A percentile compares a stretch with the other conserved stretches of the same genome.
These are phyloP conservation scores for Avicennia marina DNA, from an alignment of 257 asterid species.

Conservation along the genomic window DNA sequence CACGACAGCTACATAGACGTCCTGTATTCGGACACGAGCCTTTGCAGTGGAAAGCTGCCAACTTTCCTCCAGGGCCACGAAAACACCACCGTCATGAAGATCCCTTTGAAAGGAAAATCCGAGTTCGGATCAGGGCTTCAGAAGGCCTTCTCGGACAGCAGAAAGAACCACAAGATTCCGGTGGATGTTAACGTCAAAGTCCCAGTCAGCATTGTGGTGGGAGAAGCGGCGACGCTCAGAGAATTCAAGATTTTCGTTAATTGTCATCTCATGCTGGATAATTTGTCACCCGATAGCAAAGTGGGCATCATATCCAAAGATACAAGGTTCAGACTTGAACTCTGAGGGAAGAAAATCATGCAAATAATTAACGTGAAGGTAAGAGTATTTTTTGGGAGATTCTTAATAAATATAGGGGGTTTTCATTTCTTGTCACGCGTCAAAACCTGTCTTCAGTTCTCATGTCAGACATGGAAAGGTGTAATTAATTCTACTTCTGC, in stretches of 20 bases:
- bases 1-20: slow-evolving; percentile 22
- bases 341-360: slow-evolving; percentile 26
- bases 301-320: slow-evolving; percentile 27
- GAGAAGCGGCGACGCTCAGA: neutral
- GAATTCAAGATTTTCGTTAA: slow-evolving; percentile 23
- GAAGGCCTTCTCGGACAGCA: slow-evolving; percentile 22
- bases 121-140: slow-evolving; percentile 30
- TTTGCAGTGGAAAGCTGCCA: slow-evolving; percentile 48
- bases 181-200: slow-evolving; percentile 35
- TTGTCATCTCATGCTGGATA: slow-evolving; percentile 33
- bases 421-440: too few species aligned
- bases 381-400: too few species aligned
- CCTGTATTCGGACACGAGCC: slow-evolving; percentile 17
- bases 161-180: slow-evolving; percentile 30
- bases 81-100: slow-evolving; percentile 29
- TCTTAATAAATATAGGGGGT: too few species aligned
- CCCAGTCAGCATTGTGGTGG: slow-evolving; percentile 31
- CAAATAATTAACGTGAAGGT: too few species aligned
- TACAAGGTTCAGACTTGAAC: neutral
- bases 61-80: slow-evolving; percentile 32
- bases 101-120: slow-evolving; percentile 39
- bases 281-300: slow-evolving; percentile 27
- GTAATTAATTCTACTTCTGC: too few species aligned
- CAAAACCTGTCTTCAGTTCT: too few species aligned
- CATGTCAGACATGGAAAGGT: too few species aligned